Evolutionary conservation across 1,284 basidiomycete species (phyloP).

Genomic region (Marasmius fiardii): DNA sequence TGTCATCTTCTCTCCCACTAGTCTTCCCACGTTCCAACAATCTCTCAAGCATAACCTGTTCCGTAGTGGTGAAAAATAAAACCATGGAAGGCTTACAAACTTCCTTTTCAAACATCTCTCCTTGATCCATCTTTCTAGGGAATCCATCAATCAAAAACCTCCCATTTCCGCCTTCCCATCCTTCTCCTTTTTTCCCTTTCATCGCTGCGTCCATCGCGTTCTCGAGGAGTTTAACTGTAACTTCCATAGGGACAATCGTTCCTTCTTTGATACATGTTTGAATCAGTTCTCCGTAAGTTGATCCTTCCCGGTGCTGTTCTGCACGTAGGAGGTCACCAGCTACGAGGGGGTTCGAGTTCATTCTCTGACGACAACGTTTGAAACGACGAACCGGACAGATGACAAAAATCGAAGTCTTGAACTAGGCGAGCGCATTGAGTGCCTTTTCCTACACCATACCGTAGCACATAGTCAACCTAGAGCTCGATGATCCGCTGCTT

Average conservation of each 20-base stretch:
- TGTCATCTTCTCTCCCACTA: slow-evolving; percentile 95
- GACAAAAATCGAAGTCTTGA: slow-evolving; percentile 87
- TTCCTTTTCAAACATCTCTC: slow-evolving; percentile 85
- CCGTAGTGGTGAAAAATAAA: slow-evolving; percentile 88
- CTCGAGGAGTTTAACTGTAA: slow-evolving; percentile 93
- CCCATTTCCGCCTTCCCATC: slow-evolving; percentile 75
- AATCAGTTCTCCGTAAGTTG: slow-evolving; percentile 86
- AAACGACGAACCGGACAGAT: slow-evolving; percentile 81
- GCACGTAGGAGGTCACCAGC: slow-evolving; percentile 96
- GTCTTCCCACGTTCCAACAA: slow-evolving; percentile 91
- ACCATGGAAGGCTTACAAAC: slow-evolving; percentile 81
- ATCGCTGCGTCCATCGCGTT: slow-evolving; percentile 85
- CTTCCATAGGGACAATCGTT: slow-evolving; percentile 94
- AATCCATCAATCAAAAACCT: slow-evolving; percentile 98
- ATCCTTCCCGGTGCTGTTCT: slow-evolving; percentile 88
- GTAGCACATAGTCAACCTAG: too few species aligned
- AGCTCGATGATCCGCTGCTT: too few species aligned
- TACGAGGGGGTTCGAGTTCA: slow-evolving; percentile 26
- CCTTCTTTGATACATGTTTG: slow-evolving; percentile 90
- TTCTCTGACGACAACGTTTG: neutral
- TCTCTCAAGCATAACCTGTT: slow-evolving; percentile 85
- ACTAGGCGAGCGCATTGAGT: slow-evolving; percentile 93
- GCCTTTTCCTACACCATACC: slow-evolving; percentile 99
- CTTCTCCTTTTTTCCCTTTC: slow-evolving; percentile 38
- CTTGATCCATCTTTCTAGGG: slow-evolving; percentile 99